Evolutionary conservation across 2,329 filamentous ascomycete species (phyloP), one percentile per base, ranked within the genome.

Genomic region (Ophiognomonia clavigignenti-juglandacearum): DNA sequence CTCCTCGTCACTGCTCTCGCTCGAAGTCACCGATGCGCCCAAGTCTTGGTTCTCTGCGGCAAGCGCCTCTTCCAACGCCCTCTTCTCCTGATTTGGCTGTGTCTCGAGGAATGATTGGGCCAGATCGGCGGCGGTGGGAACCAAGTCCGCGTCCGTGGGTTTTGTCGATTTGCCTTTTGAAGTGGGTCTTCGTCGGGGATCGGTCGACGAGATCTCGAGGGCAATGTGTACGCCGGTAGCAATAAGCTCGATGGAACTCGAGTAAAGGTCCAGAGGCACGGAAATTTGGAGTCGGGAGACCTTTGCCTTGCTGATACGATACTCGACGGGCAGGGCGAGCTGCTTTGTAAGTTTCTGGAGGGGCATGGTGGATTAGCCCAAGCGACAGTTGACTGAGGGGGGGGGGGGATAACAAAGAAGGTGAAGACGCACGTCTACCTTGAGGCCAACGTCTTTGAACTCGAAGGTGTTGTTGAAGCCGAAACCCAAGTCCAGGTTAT

Each of bases 241-340:
- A 60, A 96, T 87, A 57, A 92, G 80, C 24, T 79, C 73, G 61
- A 97, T 95, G 23, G 88, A 84, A 56, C 85, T 91, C 44, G 82
- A 85, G 64, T 91, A 90, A 55, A 96, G 84, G 64, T 96, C 88
- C 62, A 93, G 84, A 11, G 92, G 89, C 42, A 97, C 77, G 7
- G 86, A 95, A 45, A 96, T 72, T 58, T 86, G 85, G 20, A 97
- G 78, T 6, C 86, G 73, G 3, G 86, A 70, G 43, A 96, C 81
- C 54, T 82, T 83, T 47, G 92, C 91, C 61, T 82, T 84, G 43
- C 80, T 77, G 11, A 96, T 72, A 51, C 79, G 75, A 60, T 93
- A 79, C 6, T 80, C 78, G 1, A 83, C 68, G 1, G 91, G 91
- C 3, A 96, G 79, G 57, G 85, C 79, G 4, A 95, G 73, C 18